Evolutionary conservation across 139 green algal species (phyloP).

Genomic region (Ettlia oleoabundans): DNA sequence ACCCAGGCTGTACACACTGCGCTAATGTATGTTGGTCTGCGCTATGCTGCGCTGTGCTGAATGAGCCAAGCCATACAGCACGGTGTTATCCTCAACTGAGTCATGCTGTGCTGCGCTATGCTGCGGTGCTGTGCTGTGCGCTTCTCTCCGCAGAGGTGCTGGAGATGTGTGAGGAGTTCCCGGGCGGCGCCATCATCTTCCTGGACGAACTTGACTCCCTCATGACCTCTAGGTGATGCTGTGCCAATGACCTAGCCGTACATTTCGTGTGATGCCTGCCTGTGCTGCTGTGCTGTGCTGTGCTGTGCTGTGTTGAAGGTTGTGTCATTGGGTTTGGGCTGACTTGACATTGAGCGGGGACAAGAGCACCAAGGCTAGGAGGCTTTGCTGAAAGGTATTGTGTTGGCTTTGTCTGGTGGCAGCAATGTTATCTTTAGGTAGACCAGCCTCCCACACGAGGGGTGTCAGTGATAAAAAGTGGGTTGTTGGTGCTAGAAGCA

Average conservation of each 20-base stretch:
- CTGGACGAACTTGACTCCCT: constrained; percentile 85
- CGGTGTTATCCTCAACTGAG: too few species aligned
- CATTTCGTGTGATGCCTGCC: not conserved
- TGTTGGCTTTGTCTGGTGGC: too few species aligned
- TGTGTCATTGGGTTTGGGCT: not conserved
- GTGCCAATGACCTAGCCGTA: not conserved
- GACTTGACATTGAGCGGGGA: not conserved
- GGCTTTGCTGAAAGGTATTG: too few species aligned
- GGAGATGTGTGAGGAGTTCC: constrained; percentile 34
- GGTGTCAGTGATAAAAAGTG: not conserved
- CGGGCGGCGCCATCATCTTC: constrained; percentile 78
- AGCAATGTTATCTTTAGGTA: too few species aligned
- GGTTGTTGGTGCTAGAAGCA: not conserved
- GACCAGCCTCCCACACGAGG: too few species aligned
- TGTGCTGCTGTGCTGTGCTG: not conserved
- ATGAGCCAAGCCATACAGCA: too few species aligned
- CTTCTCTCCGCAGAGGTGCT: constrained; percentile 47
- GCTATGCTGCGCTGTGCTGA: too few species aligned
- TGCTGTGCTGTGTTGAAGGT: not conserved
- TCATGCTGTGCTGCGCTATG: not conserved
- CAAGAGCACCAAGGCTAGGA: not conserved
- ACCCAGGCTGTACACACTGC: too few species aligned
- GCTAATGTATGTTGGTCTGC: too few species aligned
- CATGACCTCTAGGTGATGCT: constrained; percentile 37
- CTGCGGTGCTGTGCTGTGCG: not conserved